Conservation (phyloP, 192 early-diverging fungal species). For the Gigaspora rosea region DNA sequence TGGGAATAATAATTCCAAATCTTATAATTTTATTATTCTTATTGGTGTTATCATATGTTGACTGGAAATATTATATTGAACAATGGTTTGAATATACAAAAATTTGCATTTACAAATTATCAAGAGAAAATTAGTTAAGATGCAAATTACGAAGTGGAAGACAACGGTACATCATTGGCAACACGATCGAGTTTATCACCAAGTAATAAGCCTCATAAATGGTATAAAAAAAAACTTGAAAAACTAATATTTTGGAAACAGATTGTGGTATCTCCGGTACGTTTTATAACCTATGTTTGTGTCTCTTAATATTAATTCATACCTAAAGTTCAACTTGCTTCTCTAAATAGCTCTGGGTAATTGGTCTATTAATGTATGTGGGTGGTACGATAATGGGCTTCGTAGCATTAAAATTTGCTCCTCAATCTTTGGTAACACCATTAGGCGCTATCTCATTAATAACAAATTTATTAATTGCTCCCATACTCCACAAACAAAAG, state of each 20-base stretch:
- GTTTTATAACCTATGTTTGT: constrained; percentile 1
- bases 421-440: constrained; percentile 77
- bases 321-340: not conserved
- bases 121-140: too few species aligned
- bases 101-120: constrained; percentile 74
- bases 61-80: constrained; percentile 69
- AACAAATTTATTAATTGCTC: constrained; percentile 77
- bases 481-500: constrained; percentile 72
- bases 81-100: constrained; percentile 81
- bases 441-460: constrained; percentile 80
- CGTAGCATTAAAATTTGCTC: constrained; percentile 75
- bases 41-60: constrained; percentile 73
- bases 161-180: constrained; percentile 49
- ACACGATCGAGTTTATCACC: constrained; percentile 44
- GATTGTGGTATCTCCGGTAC: constrained; percentile 46
- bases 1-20: constrained; percentile 35
- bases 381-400: constrained; percentile 75
- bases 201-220: constrained; percentile 31
- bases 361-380: constrained; percentile 71
- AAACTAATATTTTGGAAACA: constrained; percentile 45
- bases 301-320: not conserved
- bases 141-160: too few species aligned
- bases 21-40: constrained; percentile 66
- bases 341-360: constrained; percentile 53
- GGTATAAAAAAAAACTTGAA: constrained; percentile 40